Conservation (phyloP, 495 filamentous ascomycete genomes). For the Podospora pseudocomata region DNA sequence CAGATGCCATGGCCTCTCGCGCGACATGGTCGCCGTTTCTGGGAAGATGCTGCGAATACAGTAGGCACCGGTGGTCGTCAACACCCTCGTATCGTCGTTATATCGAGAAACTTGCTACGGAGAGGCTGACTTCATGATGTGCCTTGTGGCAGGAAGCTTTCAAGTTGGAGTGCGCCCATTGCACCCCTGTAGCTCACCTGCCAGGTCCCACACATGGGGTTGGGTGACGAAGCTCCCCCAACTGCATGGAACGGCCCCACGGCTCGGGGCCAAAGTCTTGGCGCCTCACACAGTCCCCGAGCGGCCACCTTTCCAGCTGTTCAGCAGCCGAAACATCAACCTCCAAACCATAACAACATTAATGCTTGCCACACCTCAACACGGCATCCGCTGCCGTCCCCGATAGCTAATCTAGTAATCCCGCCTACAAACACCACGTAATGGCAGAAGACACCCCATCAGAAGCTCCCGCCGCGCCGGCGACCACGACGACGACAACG, state of each 20-base stretch:
- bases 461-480: slow-evolving; percentile 23
- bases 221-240: slow-evolving; percentile 7
- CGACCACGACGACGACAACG: slow-evolving; percentile 17
- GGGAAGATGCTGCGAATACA: neutral
- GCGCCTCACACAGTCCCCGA: neutral
- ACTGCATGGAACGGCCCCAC: slow-evolving; percentile 1
- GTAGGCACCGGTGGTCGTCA: too few species aligned
- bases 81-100: neutral
- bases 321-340: neutral
- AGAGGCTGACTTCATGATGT: slow-evolving; percentile 1
- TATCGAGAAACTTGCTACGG: neutral
- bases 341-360: slow-evolving; percentile 13
- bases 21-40: slow-evolving; percentile 26
- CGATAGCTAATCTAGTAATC: slow-evolving; percentile 5
- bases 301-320: slow-evolving; percentile 18
- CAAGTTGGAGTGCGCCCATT: neutral
- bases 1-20: slow-evolving; percentile 32
- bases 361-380: slow-evolving; percentile 19
- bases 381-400: slow-evolving; percentile 10
- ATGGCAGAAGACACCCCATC: slow-evolving; percentile 30
- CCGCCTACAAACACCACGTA: slow-evolving; percentile 10
- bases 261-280: slow-evolving; percentile 12
- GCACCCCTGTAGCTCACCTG: neutral
- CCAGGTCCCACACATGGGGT: slow-evolving; percentile 1
- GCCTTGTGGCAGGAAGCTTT: neutral